Evolutionary conservation across 2,329 filamentous ascomycete genomes (phyloP), one percentile per base, ranked within the genome.

Genomic region (Chaetomiaceae sp.): DNA sequence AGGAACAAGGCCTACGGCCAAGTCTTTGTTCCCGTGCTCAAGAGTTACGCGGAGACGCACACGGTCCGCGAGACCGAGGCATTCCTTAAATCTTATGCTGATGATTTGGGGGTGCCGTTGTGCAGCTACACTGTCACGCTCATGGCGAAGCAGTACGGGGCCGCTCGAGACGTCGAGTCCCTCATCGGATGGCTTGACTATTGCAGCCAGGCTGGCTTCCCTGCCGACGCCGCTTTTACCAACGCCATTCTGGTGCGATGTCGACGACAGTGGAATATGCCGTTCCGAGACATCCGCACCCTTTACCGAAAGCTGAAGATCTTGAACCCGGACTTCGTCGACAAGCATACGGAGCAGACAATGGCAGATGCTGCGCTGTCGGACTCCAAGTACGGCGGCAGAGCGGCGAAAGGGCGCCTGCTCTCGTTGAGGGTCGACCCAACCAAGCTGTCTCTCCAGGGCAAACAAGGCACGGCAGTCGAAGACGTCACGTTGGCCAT

Each of bases 141-240:
- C 19, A 61, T 74, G 50, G 68, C 70, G 14, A 68, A 69, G 36
- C 65, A 65, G 43, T 72, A 71, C 51, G 70, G 62, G 11, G 59
- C 62, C 18, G 56, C 62, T 22, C 67, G 63, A 19, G 68, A 74
- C 36, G 53, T 63, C 26, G 34, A 56, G 10, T 62, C 66, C 1
- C 64, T 74, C 43, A 49, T 68, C 4, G 56, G 52, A 6, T 74
- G 71, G 71, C 56, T 74, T 15, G 50, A 56, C 26, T 65, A 66
- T 48, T 72, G 68, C 56, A 58, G 55, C 27, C 42, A 46, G 9
- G 52, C 59, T 7, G 68, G 66, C 4, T 68, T 69, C 36, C 55
- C 59, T 2, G 51, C 68, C 12, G 63, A 68, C 39, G 58, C 63
- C 1, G 57, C 57, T 4, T 68, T 73, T 44, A 64, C 59, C 54